Evolutionary conservation across 306 rosid genomes (phyloP).

Genomic region (Hylodesmum podocarpum): DNA sequence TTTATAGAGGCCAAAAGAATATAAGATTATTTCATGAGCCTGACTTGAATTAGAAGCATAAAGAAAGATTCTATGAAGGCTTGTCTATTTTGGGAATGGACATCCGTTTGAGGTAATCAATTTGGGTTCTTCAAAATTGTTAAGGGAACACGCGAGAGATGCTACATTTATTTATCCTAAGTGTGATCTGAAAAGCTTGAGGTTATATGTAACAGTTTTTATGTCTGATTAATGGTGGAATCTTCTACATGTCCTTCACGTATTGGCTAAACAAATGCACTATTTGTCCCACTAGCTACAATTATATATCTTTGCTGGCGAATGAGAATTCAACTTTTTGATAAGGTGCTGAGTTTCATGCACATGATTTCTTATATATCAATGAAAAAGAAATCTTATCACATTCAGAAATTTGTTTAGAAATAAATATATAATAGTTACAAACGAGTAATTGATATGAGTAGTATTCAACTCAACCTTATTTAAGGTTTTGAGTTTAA

Average conservation of each 20-base stretch:
- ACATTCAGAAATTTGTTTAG: background rate
- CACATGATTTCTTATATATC: conserved; percentile 36
- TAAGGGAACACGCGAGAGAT: conserved; percentile 30
- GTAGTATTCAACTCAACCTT: background rate
- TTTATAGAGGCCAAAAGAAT: conserved; percentile 48
- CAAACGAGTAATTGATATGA: background rate
- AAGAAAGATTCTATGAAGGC: conserved; percentile 37
- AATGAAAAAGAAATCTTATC: conserved; percentile 32
- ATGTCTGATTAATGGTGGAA: conserved; percentile 34
- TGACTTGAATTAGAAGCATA: conserved; percentile 35
- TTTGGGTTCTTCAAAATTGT: conserved; percentile 29
- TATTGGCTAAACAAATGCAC: conserved; percentile 37
- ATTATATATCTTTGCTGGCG: conserved; percentile 53
- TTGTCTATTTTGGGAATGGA: conserved; percentile 41
- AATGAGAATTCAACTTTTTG: conserved; percentile 66
- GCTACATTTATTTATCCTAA: conserved; percentile 16
- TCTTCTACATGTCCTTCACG: conserved; percentile 40
- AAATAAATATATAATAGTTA: too few relatives aligned
- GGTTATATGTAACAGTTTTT: background rate
- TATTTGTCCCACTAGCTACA: conserved; percentile 41
- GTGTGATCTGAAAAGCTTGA: conserved; percentile 25
- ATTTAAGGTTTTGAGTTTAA: too few relatives aligned
- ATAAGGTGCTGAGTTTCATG: conserved; percentile 49
- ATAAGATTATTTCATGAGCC: background rate
- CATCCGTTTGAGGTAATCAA: conserved; percentile 21